Evolutionary conservation across 441 rosid genomes (phyloP), one percentile per base, ranked within the genome.

Genomic region (Kokia cookei): DNA sequence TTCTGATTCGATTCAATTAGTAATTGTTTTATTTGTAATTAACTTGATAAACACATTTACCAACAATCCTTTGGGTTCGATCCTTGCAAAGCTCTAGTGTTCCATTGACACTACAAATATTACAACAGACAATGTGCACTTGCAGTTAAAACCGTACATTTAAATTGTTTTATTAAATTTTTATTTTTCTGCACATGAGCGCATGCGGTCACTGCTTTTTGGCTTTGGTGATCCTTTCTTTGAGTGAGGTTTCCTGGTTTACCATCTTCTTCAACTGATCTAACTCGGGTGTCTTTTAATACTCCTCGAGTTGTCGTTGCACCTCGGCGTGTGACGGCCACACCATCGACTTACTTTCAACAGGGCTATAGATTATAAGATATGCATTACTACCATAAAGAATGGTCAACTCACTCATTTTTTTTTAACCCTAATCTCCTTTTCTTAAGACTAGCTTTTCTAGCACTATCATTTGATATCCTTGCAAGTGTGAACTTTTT

Each of bases 241-340:
- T 80, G 0, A 86, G 40, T 75, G 79, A 88, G 5, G 65, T 78
- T 27, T 84, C 86, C 12, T 85, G 83, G 72, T 79, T 79, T 75
- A 64, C 57, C 86, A 72, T 76, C 70, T 84, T 88, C 78, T 79
- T 82, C 48, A 29, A 8, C 61, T 76, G 29, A 53, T 85, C 89
- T 27, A 77, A 62, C 17, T 81, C 80, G 0, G 91, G 85, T n/a
- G 81, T 35, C 58, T 12, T 62, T 5, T 50, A 40, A 53, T 47
- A 85, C 72, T 78, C 77, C 4, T 2, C 35, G 6, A 88, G 17
- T 47, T 75, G 17, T 12, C 64, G 58, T 17, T 72, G 40, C 65
- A 82, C 81, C 50, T 48, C 79, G 0, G 26, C 0, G 0, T 10
- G 82, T 0, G 88, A 73, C 0, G 89, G 88, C 84, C 87, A 85